A percentile compares a stretch with the other conserved stretches of the same genome.
These are phyloP conservation scores for Spiromastix sp. DNA, from an alignment of 2,329 filamentous ascomycete genomes.

Conservation along the genomic window DNA sequence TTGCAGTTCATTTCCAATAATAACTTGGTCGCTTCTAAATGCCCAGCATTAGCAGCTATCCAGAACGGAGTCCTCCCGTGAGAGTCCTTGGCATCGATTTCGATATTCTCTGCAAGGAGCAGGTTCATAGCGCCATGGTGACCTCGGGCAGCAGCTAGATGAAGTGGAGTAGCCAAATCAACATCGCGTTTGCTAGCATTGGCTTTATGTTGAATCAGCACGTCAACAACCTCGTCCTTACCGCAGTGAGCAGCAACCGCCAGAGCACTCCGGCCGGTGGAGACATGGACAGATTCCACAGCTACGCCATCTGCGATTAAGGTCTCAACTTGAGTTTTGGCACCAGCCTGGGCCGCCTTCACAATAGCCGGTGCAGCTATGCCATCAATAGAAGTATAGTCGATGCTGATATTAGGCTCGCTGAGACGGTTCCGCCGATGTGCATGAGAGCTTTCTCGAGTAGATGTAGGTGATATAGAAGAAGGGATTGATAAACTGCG, in stretches of 20 bases:
- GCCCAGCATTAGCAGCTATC: conserved; percentile 25
- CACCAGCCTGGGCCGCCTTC: conserved; percentile 26
- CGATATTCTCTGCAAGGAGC: conserved; percentile 18
- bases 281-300: conserved; percentile 21
- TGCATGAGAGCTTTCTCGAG: conserved; percentile 10
- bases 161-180: conserved; percentile 21
- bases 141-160: conserved; percentile 26
- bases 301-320: conserved; percentile 22
- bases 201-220: conserved; percentile 23
- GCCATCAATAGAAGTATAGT: conserved; percentile 20
- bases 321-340: conserved; percentile 23
- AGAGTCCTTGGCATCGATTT: conserved; percentile 22
- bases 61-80: conserved; percentile 26
- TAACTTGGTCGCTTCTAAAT: conserved; percentile 22
- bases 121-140: conserved; percentile 27
- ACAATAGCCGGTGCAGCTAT: conserved; percentile 24
- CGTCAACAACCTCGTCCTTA: conserved; percentile 23
- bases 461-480: conserved; percentile 6
- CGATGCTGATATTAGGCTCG: conserved; percentile 26
- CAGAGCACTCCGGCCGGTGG: conserved; percentile 26
- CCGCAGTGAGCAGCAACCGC: conserved; percentile 31
- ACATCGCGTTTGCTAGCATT: conserved; percentile 22
- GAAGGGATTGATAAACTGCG: conserved; percentile 1
- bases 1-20: conserved; percentile 21
- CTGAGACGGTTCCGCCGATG: conserved; percentile 15